Percentiles rank a stretch among this genome's conserved stretches.
Conservation (phyloP, 2,329 filamentous ascomycete species). For the Stromatinia cepivora region DNA sequence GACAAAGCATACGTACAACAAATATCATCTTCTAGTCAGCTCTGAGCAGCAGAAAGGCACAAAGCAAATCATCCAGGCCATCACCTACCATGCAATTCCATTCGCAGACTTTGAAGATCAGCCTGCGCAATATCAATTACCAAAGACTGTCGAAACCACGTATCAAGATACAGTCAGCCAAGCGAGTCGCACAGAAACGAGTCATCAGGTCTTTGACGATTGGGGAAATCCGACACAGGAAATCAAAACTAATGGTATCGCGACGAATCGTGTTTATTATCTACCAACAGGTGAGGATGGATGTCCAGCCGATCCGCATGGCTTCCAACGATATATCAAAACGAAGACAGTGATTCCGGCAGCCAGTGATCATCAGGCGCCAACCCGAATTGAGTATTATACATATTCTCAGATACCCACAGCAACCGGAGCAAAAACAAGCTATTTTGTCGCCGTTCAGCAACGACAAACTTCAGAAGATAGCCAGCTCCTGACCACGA, state of each 20-base stretch:
- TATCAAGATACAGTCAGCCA: conserved; percentile 11
- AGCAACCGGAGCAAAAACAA: not conserved
- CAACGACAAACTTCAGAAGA: not conserved
- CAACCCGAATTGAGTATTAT: conserved; percentile 15
- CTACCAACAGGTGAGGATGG: conserved; percentile 1
- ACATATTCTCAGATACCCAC: conserved; percentile 17
- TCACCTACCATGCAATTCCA: conserved; percentile 18
- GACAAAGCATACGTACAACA: conserved; percentile 21
- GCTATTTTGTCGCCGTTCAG: conserved; percentile 5
- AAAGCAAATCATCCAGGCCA: conserved; percentile 14
- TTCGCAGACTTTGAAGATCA: conserved; percentile 7
- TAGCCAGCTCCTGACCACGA: not conserved
- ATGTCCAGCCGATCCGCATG: conserved; percentile 16
- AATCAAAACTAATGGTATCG: conserved; percentile 8
- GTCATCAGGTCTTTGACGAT: conserved; percentile 13
- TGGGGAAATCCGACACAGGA: conserved; percentile 18
- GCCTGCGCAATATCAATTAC: conserved; percentile 19
- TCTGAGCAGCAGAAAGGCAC: conserved; percentile 16
- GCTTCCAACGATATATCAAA: conserved; percentile 17
- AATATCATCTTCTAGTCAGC: conserved; percentile 19
- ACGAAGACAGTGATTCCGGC: conserved; percentile 11
- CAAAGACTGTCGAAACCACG: conserved; percentile 7
- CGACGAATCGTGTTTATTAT: conserved; percentile 14
- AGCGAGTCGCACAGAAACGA: conserved; percentile 4
- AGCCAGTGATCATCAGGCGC: not conserved